phyloP scores from a whole-genome alignment of 176 grass and related monocot species.

The Aegilops sharonensis region DNA sequence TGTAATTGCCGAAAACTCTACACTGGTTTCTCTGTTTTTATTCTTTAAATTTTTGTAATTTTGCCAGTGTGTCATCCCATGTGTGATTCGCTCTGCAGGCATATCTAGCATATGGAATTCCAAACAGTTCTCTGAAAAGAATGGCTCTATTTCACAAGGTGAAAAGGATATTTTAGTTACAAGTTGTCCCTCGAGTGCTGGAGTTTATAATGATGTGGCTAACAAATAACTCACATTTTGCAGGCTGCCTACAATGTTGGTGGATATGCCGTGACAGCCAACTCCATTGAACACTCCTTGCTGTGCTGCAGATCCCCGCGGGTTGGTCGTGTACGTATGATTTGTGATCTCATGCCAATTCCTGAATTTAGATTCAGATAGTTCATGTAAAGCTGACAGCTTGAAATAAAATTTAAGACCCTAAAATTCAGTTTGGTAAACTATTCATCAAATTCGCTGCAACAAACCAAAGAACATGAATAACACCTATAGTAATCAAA shows the following conservation, averaged over 20 bases:
- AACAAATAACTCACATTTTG: constrained; percentile 11
- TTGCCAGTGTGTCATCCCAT: not conserved
- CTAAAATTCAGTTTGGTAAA: not conserved
- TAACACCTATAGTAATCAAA: not conserved
- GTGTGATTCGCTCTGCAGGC: constrained; percentile 52
- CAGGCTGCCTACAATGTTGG: constrained; percentile 96
- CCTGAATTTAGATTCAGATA: not conserved
- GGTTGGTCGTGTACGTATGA: constrained; percentile 76
- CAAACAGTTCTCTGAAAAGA: constrained; percentile 80
- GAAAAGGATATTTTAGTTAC: not conserved
- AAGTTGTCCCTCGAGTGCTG: constrained; percentile 19
- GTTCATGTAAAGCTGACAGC: not conserved
- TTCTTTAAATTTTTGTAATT: not conserved
- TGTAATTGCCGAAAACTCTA: constrained; percentile 49
- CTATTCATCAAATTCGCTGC: not conserved
- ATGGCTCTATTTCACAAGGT: constrained; percentile 92
- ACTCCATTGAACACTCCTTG: constrained; percentile 79
- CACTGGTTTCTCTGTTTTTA: not conserved
- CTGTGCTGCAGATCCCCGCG: constrained; percentile 64
- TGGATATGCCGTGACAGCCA: constrained; percentile 75
- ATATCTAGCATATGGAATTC: constrained; percentile 80
- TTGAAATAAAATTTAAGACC: not conserved
- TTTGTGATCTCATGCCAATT: constrained; percentile 21
- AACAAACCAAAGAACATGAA: not conserved
- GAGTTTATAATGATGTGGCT: not conserved